Percentiles rank a stretch among this genome's conserved stretches.
These are phyloP conservation scores for Eremothecium cymbalariae DNA, from an alignment of 1,139 yeast species.

Conservation along the genomic window DNA sequence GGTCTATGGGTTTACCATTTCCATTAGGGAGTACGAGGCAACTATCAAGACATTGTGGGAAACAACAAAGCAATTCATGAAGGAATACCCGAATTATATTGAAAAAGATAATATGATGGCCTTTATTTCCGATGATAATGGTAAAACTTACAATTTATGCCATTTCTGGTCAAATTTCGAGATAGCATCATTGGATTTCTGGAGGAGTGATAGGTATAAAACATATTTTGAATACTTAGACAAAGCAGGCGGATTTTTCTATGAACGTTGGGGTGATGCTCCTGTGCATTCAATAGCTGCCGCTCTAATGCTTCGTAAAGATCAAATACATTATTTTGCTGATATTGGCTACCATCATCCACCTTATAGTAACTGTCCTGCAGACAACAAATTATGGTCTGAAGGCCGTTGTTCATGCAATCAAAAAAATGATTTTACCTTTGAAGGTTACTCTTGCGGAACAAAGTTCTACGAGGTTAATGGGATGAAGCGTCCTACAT, in stretches of 20 bases:
- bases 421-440: conserved; percentile 58
- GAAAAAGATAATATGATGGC: conserved; percentile 61
- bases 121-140: conserved; percentile 62
- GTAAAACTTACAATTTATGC: conserved; percentile 63
- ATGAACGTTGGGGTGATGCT: conserved; percentile 93
- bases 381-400: conserved; percentile 43
- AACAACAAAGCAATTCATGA: conserved; percentile 58
- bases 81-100: conserved; percentile 54
- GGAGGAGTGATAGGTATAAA: conserved; percentile 65
- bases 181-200: conserved; percentile 62
- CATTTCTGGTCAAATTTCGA: conserved; percentile 89
- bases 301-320: conserved; percentile 57
- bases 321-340: conserved; percentile 63
- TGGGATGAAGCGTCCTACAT: conserved; percentile 32
- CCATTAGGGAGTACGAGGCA: conserved; percentile 72
- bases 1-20: conserved; percentile 69
- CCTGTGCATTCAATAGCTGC: conserved; percentile 86
- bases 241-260: conserved; percentile 76
- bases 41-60: conserved; percentile 81
- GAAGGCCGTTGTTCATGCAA: conserved; percentile 56
- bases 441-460: conserved; percentile 56
- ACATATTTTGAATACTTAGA: conserved; percentile 66
- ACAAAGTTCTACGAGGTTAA: conserved; percentile 45
- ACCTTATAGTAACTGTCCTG: conserved; percentile 62
- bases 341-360: conserved; percentile 55